Evolutionary conservation across 2,329 filamentous ascomycete species (phyloP).

Genomic region (Penicillium expansum): DNA sequence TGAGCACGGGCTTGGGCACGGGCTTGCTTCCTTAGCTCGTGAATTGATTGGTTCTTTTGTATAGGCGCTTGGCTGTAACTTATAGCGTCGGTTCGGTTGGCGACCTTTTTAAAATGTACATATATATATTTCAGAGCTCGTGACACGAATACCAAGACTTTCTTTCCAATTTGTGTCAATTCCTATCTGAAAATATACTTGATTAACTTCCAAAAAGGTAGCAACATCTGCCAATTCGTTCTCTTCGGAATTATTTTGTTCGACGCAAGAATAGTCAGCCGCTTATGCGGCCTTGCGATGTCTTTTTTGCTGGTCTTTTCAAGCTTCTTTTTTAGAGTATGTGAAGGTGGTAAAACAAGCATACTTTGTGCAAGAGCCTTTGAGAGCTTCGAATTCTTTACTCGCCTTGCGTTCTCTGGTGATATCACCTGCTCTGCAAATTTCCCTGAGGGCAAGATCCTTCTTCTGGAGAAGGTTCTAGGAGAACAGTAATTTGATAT

Average conservation of each 20-base stretch:
- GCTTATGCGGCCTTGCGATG: too few relatives aligned
- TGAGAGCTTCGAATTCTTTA: too few relatives aligned
- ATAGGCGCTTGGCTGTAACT: neutral
- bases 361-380: too few relatives aligned
- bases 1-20: neutral
- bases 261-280: too few relatives aligned
- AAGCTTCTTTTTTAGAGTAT: too few relatives aligned
- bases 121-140: constrained; percentile 1
- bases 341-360: too few relatives aligned
- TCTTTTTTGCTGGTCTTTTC: too few relatives aligned
- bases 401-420: too few relatives aligned
- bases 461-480: too few relatives aligned
- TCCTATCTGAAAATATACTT: neutral
- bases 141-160: constrained; percentile 9
- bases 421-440: too few relatives aligned
- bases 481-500: too few relatives aligned
- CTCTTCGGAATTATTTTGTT: neutral
- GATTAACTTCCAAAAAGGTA: neutral
- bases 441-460: too few relatives aligned
- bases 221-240: neutral
- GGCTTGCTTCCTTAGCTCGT: neutral
- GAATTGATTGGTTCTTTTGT: neutral
- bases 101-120: constrained; percentile 1
- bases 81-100: constrained; percentile 2
- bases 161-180: neutral